These are phyloP conservation scores for Leccinum variicolor DNA, from an alignment of 768 basidiomycete genomes.

Conservation along the genomic window DNA sequence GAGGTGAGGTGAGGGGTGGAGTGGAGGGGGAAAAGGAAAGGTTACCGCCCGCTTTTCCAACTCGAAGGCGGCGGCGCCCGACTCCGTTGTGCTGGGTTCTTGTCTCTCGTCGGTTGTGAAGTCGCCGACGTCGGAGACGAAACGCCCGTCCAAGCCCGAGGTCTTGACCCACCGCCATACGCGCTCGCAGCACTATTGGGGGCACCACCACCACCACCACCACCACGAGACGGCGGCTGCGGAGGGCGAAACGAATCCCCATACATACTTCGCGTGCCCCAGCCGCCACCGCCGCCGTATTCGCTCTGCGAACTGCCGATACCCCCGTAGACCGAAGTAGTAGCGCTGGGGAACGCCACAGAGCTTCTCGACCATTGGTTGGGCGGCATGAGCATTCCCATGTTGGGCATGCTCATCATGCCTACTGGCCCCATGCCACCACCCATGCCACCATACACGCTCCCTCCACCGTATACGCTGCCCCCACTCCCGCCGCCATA, in stretches of 20 bases:
- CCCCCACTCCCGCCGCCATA: constrained; percentile 41
- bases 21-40: neutral
- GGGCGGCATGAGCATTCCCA: constrained; percentile 37
- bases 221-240: constrained; percentile 16
- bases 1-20: neutral
- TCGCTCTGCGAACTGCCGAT: constrained; percentile 56
- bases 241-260: constrained; percentile 59
- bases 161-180: constrained; percentile 24
- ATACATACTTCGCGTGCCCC: constrained; percentile 64
- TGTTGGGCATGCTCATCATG: constrained; percentile 39
- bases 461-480: constrained; percentile 36
- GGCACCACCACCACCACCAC: constrained; percentile 3
- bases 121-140: constrained; percentile 17
- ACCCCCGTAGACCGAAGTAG: constrained; percentile 57
- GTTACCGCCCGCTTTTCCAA: constrained; percentile 43
- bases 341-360: constrained; percentile 47
- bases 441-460: constrained; percentile 43
- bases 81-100: constrained; percentile 21
- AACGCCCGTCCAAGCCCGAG: constrained; percentile 33
- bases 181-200: constrained; percentile 17
- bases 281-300: constrained; percentile 51
- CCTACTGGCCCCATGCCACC: constrained; percentile 36
- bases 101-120: constrained; percentile 11
- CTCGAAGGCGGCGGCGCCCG: constrained; percentile 56
- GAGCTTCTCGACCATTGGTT: constrained; percentile 43